Evolutionary conservation across 2,329 filamentous ascomycete genomes (phyloP).

Genomic region (Mariannaea elegans): DNA sequence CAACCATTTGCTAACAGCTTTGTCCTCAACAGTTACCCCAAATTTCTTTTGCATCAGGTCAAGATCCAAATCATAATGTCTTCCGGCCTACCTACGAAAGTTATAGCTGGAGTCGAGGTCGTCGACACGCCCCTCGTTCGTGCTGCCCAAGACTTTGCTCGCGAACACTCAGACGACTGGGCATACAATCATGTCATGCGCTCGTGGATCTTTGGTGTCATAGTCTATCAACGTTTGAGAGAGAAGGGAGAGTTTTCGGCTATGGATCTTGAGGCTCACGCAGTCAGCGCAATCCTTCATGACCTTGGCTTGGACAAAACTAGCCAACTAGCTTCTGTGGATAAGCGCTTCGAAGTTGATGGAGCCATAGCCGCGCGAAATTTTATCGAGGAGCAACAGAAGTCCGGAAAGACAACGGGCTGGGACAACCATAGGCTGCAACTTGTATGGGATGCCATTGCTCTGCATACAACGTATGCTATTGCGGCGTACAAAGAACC

Average conservation of each 20-base stretch:
- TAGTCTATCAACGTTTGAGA: not conserved
- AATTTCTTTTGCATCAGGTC: too few relatives aligned
- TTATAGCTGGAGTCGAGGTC: not conserved
- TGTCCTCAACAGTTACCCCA: too few relatives aligned
- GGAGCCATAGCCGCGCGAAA: not conserved
- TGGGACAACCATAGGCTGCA: not conserved
- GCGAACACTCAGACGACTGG: not conserved
- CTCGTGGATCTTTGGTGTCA: not conserved
- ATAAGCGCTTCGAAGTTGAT: constrained; percentile 3
- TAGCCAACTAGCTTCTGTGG: not conserved
- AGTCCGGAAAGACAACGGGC: not conserved
- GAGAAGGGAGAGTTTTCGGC: not conserved
- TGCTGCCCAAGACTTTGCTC: not conserved
- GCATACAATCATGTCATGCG: constrained; percentile 4
- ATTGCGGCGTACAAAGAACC: not conserved
- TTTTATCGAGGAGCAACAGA: not conserved
- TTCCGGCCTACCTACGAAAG: not conserved
- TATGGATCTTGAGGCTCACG: not conserved
- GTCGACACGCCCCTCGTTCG: constrained; percentile 4
- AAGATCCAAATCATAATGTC: too few relatives aligned
- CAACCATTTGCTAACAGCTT: too few relatives aligned
- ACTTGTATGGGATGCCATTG: constrained; percentile 3
- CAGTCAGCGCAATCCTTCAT: not conserved
- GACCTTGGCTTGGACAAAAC: constrained; percentile 4
- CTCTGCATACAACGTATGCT: not conserved